Evolutionary conservation across 139 green algal genomes (phyloP).

Genomic region (Haematococcus lacustris): DNA sequence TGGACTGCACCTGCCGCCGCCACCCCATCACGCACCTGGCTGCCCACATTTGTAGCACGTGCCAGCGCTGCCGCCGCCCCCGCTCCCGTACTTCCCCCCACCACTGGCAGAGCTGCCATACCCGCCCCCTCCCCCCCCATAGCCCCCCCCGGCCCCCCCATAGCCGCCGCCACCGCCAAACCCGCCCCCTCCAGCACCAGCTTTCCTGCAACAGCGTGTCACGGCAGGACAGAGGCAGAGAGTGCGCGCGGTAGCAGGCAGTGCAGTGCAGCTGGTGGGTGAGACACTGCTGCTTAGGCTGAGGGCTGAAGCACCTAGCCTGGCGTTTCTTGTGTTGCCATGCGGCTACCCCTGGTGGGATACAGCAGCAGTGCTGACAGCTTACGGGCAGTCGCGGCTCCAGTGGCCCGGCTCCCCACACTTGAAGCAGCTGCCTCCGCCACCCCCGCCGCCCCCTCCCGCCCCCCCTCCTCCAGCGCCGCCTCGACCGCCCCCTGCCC

Average conservation of each 20-base stretch:
- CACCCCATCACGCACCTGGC: constrained; percentile 1
- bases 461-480: neutral
- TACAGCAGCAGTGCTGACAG: too few species aligned
- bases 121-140: neutral
- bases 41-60: constrained; percentile 11
- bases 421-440: neutral
- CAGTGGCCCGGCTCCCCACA: neutral
- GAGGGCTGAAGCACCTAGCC: too few species aligned
- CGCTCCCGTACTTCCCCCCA: too few species aligned
- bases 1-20: neutral
- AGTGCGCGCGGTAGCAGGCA: neutral
- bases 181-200: neutral
- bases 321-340: too few species aligned
- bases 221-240: neutral
- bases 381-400: neutral
- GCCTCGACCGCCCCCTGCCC: neutral
- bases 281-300: neutral
- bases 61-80: neutral
- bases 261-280: neutral
- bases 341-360: too few species aligned
- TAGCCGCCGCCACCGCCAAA: constrained; percentile 2
- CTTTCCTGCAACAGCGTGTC: too few species aligned
- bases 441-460: neutral
- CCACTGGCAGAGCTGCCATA: constrained; percentile 2
- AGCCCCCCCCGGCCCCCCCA: neutral